A percentile compares a stretch with the other conserved stretches of the same genome.
phyloP scores from a whole-genome alignment of 2,329 filamentous ascomycete species.

The Fusarium buxicola region DNA sequence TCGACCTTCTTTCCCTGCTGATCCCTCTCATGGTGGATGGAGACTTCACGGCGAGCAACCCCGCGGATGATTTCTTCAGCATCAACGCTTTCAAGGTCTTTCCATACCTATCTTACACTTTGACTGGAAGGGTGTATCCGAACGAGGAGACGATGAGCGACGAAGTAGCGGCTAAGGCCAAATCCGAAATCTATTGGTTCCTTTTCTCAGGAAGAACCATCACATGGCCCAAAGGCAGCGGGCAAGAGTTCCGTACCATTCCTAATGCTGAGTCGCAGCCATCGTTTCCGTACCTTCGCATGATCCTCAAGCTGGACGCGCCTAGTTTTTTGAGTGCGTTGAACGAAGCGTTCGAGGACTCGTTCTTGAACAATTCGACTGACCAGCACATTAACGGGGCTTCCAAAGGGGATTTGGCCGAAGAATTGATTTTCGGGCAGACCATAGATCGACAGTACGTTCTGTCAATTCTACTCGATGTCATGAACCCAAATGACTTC shows the following conservation, averaged over 20 bases:
- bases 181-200: constrained; percentile 91
- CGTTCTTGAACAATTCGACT: constrained; percentile 85
- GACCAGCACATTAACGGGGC: constrained; percentile 68
- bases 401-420: constrained; percentile 63
- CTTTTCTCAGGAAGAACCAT: constrained; percentile 87
- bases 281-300: constrained; percentile 85
- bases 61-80: constrained; percentile 70
- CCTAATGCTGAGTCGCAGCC: constrained; percentile 70
- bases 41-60: constrained; percentile 64
- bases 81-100: constrained; percentile 90
- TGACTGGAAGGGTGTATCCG: constrained; percentile 93
- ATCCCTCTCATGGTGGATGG: constrained; percentile 68
- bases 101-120: constrained; percentile 89
- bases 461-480: constrained; percentile 87
- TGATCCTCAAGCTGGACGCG: constrained; percentile 88
- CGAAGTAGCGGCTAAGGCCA: constrained; percentile 78
- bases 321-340: constrained; percentile 93
- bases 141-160: constrained; percentile 82
- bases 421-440: constrained; percentile 74
- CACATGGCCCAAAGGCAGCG: constrained; percentile 76
- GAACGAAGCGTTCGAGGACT: constrained; percentile 97
- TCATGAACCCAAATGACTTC: constrained; percentile 85
- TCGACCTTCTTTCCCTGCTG: constrained; percentile 81
- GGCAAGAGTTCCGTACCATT: constrained; percentile 70
- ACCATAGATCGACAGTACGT: constrained; percentile 93